Evolutionary conservation across 495 filamentous ascomycete genomes (phyloP).

Genomic region (Aspergillus homomorphus): DNA sequence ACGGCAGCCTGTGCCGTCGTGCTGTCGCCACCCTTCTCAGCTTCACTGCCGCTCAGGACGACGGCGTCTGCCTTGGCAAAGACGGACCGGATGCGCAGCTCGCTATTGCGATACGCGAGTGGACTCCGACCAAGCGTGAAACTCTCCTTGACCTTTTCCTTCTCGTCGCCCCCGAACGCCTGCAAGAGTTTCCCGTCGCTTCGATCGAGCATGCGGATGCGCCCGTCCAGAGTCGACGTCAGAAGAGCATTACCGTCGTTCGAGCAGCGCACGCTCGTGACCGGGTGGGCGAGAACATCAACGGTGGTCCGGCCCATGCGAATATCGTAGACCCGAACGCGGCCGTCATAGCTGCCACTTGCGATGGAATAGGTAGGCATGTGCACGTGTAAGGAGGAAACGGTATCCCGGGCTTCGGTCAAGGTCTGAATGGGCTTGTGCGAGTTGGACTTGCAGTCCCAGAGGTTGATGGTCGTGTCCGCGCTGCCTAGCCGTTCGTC

Average conservation of each 20-base stretch:
- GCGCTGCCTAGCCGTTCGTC: constrained; percentile 55
- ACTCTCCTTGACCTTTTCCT: background rate
- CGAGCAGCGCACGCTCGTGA: constrained; percentile 68
- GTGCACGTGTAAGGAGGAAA: constrained; percentile 57
- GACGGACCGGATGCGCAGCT: constrained; percentile 67
- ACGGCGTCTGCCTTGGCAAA: constrained; percentile 72
- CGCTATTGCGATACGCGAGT: constrained; percentile 56
- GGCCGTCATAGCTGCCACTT: constrained; percentile 81
- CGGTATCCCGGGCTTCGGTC: constrained; percentile 72
- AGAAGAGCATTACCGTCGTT: constrained; percentile 70
- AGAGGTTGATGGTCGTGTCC: constrained; percentile 80
- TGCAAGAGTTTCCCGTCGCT: constrained; percentile 68
- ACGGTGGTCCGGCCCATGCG: constrained; percentile 69
- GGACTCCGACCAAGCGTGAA: background rate
- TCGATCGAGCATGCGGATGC: constrained; percentile 78
- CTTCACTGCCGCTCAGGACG: constrained; percentile 82
- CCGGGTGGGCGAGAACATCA: constrained; percentile 59
- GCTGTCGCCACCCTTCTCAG: constrained; percentile 28
- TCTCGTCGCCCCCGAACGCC: constrained; percentile 55
- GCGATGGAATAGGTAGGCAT: constrained; percentile 43
- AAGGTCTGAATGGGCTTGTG: constrained; percentile 75
- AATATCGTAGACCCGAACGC: constrained; percentile 82
- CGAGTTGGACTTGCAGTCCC: constrained; percentile 67
- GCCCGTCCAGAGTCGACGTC: constrained; percentile 72
- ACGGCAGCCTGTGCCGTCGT: constrained; percentile 56